A percentile compares a stretch with the other conserved stretches of the same genome.
These are phyloP conservation scores for Leccinum arenicola DNA, from an alignment of 768 basidiomycete species.

Conservation along the genomic window DNA sequence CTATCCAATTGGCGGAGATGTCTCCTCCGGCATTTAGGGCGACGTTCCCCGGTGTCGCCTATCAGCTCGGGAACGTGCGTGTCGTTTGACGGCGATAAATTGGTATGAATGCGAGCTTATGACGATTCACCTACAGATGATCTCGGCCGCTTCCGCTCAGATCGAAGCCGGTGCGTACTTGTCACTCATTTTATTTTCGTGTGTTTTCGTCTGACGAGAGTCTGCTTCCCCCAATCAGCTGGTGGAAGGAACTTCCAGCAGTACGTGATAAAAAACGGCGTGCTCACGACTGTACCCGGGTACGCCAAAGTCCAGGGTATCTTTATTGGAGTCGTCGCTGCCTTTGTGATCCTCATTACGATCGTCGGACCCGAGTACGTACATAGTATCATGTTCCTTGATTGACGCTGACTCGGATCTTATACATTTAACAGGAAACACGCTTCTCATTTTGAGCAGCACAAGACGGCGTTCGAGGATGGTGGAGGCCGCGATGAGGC, in stretches of 20 bases:
- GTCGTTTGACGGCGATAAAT: conserved; percentile 1
- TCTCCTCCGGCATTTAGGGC: conserved; percentile 88
- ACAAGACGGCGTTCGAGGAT: conserved; percentile 75
- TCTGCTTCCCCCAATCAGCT: conserved; percentile 34
- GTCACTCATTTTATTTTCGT: neutral
- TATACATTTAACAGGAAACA: conserved; percentile 49
- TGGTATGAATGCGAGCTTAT: neutral
- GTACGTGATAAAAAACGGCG: conserved; percentile 42
- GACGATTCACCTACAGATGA: conserved; percentile 39
- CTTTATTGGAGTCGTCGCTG: conserved; percentile 78
- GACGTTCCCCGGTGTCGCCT: conserved; percentile 82
- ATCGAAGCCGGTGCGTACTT: conserved; percentile 64
- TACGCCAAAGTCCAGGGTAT: conserved; percentile 84
- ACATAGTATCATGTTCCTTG: neutral
- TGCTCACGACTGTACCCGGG: conserved; percentile 47
- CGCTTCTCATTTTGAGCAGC: conserved; percentile 80
- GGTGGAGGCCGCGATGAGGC: conserved; percentile 58
- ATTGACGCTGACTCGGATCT: neutral
- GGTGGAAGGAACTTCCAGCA: conserved; percentile 60
- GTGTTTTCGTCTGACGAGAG: neutral
- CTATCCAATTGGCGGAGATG: conserved; percentile 81
- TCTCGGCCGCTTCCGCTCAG: conserved; percentile 72
- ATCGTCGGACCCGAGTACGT: conserved; percentile 78
- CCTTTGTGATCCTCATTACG: conserved; percentile 72
- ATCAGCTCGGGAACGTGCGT: conserved; percentile 72